Percentiles rank a stretch among this genome's conserved stretches.
Conservation (phyloP, 805 yeast species). For the Schizosaccharomyces osmophilus region DNA sequence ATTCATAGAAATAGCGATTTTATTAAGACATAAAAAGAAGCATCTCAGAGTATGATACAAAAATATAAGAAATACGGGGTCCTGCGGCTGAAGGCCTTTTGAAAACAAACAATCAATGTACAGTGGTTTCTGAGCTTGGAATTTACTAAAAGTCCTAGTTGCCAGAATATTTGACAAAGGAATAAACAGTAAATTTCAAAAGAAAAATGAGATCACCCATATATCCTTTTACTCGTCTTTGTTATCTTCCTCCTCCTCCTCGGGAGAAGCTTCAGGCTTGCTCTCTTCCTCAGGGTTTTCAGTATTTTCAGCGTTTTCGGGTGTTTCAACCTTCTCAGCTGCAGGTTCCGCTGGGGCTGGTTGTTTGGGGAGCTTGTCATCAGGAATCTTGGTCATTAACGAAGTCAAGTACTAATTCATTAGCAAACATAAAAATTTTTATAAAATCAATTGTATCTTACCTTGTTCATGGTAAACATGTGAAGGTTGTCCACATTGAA, state of each 20-base stretch:
- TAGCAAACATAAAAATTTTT: neutral
- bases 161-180: too few relatives aligned
- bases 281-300: too few relatives aligned
- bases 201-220: neutral
- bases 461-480: slow-evolving; percentile 13
- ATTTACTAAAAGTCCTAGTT: too few relatives aligned
- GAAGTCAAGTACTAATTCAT: neutral
- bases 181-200: too few relatives aligned
- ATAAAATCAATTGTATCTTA: neutral
- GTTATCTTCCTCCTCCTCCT: neutral
- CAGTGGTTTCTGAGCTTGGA: too few relatives aligned
- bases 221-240: neutral
- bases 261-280: too few relatives aligned
- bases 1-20: neutral
- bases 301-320: too few relatives aligned
- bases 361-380: neutral
- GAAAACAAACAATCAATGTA: too few relatives aligned
- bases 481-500: slow-evolving; percentile 25
- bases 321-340: neutral
- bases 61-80: too few relatives aligned
- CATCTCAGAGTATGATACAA: neutral
- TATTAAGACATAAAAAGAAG: neutral
- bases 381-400: neutral
- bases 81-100: too few relatives aligned
- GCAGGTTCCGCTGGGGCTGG: neutral